phyloP scores from a whole-genome alignment of 2,329 filamentous ascomycete genomes.

The Diplodia mutila region DNA sequence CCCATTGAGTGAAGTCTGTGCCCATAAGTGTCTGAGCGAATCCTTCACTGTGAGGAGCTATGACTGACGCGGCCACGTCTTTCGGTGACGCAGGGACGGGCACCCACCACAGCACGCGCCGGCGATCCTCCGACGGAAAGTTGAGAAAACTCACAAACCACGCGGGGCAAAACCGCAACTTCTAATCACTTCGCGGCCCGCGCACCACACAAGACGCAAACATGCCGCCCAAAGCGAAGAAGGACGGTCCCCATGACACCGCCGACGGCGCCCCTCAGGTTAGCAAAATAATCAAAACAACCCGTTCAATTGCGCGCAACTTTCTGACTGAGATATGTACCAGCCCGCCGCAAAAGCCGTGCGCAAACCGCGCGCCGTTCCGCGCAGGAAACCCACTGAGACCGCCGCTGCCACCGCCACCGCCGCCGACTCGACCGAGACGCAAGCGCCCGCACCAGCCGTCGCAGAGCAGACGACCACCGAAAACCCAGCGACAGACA shows the following conservation, averaged over 20 bases:
- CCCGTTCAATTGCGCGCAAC: neutral
- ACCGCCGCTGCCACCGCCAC: neutral
- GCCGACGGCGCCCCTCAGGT: conserved; percentile 13
- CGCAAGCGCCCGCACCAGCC: conserved; percentile 2
- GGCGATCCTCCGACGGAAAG: conserved; percentile 19
- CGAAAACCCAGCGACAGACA: neutral
- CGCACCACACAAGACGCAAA: neutral
- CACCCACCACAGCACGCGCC: conserved; percentile 15
- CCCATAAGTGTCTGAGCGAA: neutral
- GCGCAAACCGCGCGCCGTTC: conserved; percentile 17
- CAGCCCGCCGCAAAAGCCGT: conserved; percentile 25
- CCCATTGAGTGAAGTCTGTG: neutral
- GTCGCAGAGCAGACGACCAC: neutral
- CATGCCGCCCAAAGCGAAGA: conserved; percentile 25
- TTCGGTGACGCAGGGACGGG: neutral
- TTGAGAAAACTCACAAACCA: conserved; percentile 21
- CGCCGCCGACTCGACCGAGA: conserved; percentile 1
- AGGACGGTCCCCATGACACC: conserved; percentile 1
- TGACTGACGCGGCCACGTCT: conserved; percentile 12
- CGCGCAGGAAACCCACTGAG: conserved; percentile 23
- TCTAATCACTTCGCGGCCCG: neutral
- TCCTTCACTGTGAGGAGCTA: too few species aligned
- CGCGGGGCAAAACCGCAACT: conserved; percentile 20
- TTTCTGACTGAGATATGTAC: neutral
- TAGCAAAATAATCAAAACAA: neutral